phyloP scores from a whole-genome alignment of 2,329 filamentous ascomycete species.

The Alternaria sp. region DNA sequence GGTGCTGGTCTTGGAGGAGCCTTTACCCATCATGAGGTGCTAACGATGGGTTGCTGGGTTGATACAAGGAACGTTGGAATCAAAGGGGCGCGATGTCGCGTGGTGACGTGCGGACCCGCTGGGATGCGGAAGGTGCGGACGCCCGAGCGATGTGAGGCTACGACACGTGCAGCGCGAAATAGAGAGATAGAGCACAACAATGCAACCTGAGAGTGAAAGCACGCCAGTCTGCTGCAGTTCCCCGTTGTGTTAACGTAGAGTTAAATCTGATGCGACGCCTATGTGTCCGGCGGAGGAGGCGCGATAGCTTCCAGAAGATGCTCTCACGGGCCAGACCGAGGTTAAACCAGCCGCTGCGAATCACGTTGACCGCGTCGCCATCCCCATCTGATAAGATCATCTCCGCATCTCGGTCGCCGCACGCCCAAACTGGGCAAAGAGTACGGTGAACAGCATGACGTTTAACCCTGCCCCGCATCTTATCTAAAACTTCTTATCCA shows the following conservation, averaged over 20 bases:
- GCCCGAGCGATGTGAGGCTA: not conserved
- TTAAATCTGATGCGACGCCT: not conserved
- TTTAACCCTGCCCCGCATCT: not conserved
- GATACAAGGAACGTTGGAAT: not conserved
- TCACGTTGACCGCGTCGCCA: conserved; percentile 3
- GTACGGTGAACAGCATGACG: not conserved
- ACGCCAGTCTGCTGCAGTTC: not conserved
- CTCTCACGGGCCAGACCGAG: conserved; percentile 24
- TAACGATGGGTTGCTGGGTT: conserved; percentile 4
- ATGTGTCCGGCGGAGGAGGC: conserved; percentile 5
- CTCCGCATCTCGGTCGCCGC: conserved; percentile 1
- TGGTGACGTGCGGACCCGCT: conserved; percentile 21
- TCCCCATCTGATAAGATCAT: conserved; percentile 13
- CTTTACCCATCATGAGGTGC: conserved; percentile 44
- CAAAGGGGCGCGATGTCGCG: conserved; percentile 8
- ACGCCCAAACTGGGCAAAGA: conserved; percentile 2
- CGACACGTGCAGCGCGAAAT: not conserved
- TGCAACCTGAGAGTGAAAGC: not conserved
- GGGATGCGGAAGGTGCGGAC: conserved; percentile 14
- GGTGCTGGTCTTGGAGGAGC: conserved; percentile 44
- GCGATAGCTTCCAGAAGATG: conserved; percentile 31
- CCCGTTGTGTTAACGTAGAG: not conserved
- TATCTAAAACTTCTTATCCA: not conserved
- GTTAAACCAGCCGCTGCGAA: conserved; percentile 14
- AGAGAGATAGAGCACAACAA: not conserved